Percentiles rank a stretch among this genome's conserved stretches.
Conservation (phyloP, 306 rosid species). For the Rosa rugosa region DNA sequence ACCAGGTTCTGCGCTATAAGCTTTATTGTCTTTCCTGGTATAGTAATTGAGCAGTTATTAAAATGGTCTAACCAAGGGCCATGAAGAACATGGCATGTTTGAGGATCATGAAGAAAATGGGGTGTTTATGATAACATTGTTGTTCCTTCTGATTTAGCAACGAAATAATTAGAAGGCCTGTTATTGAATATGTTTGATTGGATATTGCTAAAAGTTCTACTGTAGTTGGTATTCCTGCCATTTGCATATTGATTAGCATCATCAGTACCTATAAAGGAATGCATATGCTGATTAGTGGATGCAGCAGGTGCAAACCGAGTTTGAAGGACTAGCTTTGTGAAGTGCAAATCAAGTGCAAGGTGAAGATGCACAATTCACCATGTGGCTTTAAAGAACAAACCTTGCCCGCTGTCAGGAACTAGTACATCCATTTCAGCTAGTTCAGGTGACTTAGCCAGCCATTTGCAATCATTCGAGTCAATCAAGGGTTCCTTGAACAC, state of each 20-base stretch:
- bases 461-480: background rate
- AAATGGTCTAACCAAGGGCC: background rate
- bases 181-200: background rate
- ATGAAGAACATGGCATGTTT: background rate
- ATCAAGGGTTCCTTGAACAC: background rate
- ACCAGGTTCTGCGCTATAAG: background rate
- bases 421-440: background rate
- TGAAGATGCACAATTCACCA: background rate
- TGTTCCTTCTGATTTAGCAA: background rate
- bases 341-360: slow-evolving; percentile 13
- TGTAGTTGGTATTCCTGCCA: background rate
- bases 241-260: background rate
- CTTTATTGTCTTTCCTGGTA: background rate
- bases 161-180: background rate
- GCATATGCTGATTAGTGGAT: slow-evolving; percentile 26
- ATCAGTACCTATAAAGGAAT: background rate
- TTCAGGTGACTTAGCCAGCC: background rate
- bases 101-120: background rate
- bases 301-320: slow-evolving; percentile 32
- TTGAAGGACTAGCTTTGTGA: slow-evolving; percentile 25
- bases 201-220: background rate
- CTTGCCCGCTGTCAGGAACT: background rate
- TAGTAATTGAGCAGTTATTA: background rate
- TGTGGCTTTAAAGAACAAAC: background rate
- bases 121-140: background rate